Conservation (phyloP, 148 eudicot genomes). For the Pouteria glomerata region DNA sequence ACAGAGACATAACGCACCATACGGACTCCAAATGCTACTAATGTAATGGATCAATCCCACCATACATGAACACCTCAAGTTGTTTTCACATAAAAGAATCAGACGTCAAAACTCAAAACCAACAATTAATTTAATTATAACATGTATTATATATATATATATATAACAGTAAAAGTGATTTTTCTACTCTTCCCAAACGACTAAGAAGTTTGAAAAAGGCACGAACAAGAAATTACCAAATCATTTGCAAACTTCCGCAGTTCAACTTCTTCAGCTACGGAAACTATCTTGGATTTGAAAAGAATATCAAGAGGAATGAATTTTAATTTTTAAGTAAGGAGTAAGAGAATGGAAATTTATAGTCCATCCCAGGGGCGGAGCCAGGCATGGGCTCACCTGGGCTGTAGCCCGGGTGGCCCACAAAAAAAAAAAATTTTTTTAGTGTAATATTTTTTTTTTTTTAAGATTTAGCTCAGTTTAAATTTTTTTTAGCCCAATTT, state of each 20-base stretch:
- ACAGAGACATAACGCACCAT: conserved; percentile 38
- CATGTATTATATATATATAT: no score
- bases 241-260: conserved; percentile 60
- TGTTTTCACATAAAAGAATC: conserved; percentile 4
- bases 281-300: conserved; percentile 64
- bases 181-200: background rate
- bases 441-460: no score
- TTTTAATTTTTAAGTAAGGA: background rate
- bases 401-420: no score
- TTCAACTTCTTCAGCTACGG: conserved; percentile 87
- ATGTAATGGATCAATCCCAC: conserved; percentile 88
- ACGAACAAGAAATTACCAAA: conserved; percentile 47
- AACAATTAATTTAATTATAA: no score
- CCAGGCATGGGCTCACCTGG: no score
- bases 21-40: conserved; percentile 95
- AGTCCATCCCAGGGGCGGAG: no score
- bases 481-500: no score
- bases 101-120: background rate
- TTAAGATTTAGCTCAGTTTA: no score
- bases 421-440: no score
- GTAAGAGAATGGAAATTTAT: conserved; percentile 1
- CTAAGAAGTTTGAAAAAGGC: background rate
- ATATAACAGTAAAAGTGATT: conserved; percentile 1
- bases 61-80: conserved; percentile 85
- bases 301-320: conserved; percentile 11